Percentiles rank a stretch among this genome's conserved stretches.
Evolutionary conservation across 257 asterid genomes (phyloP).

Genomic region (Perilla frutescens): DNA sequence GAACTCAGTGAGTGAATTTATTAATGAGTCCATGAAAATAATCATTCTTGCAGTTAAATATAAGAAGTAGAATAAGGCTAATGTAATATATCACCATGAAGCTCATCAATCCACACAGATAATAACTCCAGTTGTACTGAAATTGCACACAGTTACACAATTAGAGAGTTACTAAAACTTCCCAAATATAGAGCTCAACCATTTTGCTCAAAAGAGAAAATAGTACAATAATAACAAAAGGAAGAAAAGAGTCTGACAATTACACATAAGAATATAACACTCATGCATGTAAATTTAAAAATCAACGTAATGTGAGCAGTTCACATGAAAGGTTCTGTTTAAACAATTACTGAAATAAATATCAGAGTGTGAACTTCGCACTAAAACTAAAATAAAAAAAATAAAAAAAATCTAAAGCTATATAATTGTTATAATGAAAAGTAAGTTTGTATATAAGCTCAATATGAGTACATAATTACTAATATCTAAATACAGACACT

Average conservation of each 20-base stretch:
- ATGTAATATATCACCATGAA: constrained; percentile 17
- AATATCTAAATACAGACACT: not conserved
- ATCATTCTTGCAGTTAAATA: not conserved
- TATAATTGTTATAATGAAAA: not conserved
- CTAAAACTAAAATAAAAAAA: not conserved
- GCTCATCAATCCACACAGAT: not conserved
- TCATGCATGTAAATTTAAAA: not conserved
- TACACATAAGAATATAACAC: not conserved
- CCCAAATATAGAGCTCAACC: not conserved
- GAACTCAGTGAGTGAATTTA: not conserved
- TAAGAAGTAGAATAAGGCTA: not conserved
- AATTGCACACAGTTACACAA: not conserved
- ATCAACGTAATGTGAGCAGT: not conserved
- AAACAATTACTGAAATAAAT: not conserved
- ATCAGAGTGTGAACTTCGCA: not conserved
- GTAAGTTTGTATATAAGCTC: not conserved
- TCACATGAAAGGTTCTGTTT: not conserved
- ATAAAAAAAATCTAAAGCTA: constrained; percentile 7
- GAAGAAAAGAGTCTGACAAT: not conserved
- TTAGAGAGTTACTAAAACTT: not conserved
- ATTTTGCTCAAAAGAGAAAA: constrained; percentile 5
- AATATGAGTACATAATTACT: not conserved
- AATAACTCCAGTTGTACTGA: not conserved
- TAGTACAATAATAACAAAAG: not conserved
- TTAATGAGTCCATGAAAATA: not conserved